Base-by-base conservation (phyloP, 768 basidiomycete species). In the Tulasnella sp. region DNA sequence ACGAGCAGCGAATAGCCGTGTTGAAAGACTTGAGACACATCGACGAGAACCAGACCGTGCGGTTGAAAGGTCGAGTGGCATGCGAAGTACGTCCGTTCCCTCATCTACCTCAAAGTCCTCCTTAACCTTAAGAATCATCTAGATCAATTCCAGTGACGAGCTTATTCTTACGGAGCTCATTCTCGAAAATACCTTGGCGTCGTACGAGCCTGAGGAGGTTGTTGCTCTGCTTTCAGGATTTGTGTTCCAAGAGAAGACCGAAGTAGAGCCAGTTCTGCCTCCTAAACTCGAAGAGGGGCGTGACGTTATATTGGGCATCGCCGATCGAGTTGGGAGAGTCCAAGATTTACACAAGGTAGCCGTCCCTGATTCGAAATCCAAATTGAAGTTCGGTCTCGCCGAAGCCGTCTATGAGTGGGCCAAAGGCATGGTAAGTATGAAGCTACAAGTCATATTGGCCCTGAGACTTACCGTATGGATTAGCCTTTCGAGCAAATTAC, bases 371-470 rank as follows among this genome's bases (percentile, higher is more conserved):
- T 94, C 93, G 83, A 90, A 91, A 75, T 88, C 89, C 70, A 90
- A 86, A 78, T 89, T 96, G 81, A 98, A 98, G 83, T 92, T 93
- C 79, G 98, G 98, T 9, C 86, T 99, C 32, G 90, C 94, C 11
- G 97, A 99, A 83, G 98, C 97, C 1, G 98, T 98, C 9, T 98
- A 99, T 82, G 98, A 99, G 84, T 99, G 98, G 98, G 96, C 98
- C 0, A 95, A 93, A 83, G 98, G 98, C 75, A 98, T 97, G 96
- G 97, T 97, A 81, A 81, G 90, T 76, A 51, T 35, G n/a, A 26
- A 76, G 20, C 75, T 23, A n/a, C 71, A 15, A 13, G 71, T 18
- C 71, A 42, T 61, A 67, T 44, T 73, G 15, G 72, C 29, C 57
- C 18, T 70, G 44, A 6, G 40, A 70, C 73, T 78, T 73, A 39